These are phyloP conservation scores for Trametes maxima DNA, from an alignment of 768 basidiomycete species.

Conservation along the genomic window DNA sequence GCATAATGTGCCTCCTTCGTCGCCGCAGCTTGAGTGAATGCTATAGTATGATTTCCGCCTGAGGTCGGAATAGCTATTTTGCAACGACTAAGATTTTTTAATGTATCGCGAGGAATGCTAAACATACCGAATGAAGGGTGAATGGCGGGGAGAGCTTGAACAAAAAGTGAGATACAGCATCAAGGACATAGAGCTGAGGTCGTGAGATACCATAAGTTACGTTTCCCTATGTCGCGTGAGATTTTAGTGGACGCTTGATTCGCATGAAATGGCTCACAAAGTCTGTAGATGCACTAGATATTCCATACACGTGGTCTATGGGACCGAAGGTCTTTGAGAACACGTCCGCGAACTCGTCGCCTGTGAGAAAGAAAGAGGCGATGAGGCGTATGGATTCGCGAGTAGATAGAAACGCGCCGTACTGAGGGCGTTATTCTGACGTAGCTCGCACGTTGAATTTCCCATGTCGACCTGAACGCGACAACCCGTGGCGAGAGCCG, in stretches of 20 bases:
- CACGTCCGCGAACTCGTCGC: constrained; percentile 64
- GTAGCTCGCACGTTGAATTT: constrained; percentile 52
- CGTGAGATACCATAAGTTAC: constrained; percentile 62
- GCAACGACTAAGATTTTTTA: background rate
- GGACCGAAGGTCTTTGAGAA: constrained; percentile 61
- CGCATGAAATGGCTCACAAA: constrained; percentile 55
- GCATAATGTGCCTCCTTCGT: constrained; percentile 65
- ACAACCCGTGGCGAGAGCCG: constrained; percentile 69
- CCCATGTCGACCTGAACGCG: constrained; percentile 43
- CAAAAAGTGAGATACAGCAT: background rate
- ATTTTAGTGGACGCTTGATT: background rate
- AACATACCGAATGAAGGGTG: constrained; percentile 67
- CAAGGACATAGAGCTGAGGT: background rate
- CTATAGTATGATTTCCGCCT: constrained; percentile 79
- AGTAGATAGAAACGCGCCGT: constrained; percentile 8
- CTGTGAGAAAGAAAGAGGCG: constrained; percentile 36
- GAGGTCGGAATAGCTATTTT: constrained; percentile 73
- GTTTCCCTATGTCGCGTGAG: constrained; percentile 54
- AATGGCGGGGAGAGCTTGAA: constrained; percentile 59
- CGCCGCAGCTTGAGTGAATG: constrained; percentile 65
- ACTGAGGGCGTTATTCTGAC: constrained; percentile 71
- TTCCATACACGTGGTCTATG: constrained; percentile 69
- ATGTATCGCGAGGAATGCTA: background rate
- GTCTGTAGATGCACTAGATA: constrained; percentile 74
- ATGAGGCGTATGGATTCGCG: background rate